Evolutionary conservation across 2,329 filamentous ascomycete genomes (phyloP).

Genomic region (Aspergillus hiratsukae): DNA sequence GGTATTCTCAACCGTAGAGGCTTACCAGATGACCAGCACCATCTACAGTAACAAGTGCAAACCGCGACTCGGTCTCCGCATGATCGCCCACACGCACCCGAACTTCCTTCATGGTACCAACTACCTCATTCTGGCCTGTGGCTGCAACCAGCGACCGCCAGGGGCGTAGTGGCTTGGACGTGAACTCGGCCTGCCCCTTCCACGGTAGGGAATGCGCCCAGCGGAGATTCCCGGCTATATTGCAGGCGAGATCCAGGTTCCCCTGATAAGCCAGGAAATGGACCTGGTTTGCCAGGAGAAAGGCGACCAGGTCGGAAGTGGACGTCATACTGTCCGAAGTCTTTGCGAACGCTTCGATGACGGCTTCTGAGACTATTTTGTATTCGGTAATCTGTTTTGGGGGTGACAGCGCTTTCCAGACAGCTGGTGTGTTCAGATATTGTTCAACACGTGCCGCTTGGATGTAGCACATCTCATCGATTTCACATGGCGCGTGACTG

Average conservation of each 20-base stretch:
- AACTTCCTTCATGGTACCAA: constrained; percentile 9
- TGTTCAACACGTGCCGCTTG: constrained; percentile 10
- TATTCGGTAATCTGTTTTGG: constrained; percentile 13
- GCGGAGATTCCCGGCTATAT: constrained; percentile 21
- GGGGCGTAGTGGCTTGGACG: constrained; percentile 10
- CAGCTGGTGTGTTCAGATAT: constrained; percentile 17
- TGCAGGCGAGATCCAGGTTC: constrained; percentile 23
- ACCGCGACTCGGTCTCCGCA: neutral
- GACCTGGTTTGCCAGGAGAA: constrained; percentile 11
- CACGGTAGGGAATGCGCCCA: constrained; percentile 21
- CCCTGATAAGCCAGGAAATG: constrained; percentile 23
- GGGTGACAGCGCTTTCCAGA: constrained; percentile 15
- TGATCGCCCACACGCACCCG: neutral
- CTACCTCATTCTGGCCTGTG: constrained; percentile 3
- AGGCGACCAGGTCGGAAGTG: neutral
- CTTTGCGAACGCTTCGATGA: constrained; percentile 10
- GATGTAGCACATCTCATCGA: constrained; percentile 19
- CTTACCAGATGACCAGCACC: constrained; percentile 13
- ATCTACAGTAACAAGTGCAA: constrained; percentile 14
- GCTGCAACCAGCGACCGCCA: constrained; percentile 11
- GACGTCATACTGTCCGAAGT: constrained; percentile 12
- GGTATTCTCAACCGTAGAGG: neutral
- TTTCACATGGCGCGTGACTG: constrained; percentile 20
- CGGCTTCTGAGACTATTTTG: constrained; percentile 2
- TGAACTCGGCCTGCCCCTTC: constrained; percentile 22